phyloP scores from a whole-genome alignment of 495 filamentous ascomycete genomes.

The Lentithecium fluviatile region DNA sequence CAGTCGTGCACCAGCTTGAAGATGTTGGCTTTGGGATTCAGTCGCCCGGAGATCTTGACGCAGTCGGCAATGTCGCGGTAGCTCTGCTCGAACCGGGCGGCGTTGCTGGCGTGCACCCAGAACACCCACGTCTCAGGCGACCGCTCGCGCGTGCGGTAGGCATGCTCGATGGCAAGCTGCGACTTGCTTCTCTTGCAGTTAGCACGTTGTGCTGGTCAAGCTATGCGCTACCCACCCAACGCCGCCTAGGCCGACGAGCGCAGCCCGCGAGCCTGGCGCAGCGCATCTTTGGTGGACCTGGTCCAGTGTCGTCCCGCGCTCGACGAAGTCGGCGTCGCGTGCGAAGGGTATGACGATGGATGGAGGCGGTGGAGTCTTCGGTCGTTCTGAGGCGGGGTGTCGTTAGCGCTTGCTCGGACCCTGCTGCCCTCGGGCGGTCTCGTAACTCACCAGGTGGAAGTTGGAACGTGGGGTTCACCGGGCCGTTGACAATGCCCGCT shows the following conservation, averaged over 20 bases:
- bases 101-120: conserved; percentile 38
- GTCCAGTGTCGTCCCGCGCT: conserved; percentile 42
- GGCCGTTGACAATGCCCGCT: too few species aligned
- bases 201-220: neutral
- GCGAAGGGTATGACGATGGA: conserved; percentile 39
- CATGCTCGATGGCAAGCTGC: conserved; percentile 54
- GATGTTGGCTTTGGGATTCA: too few species aligned
- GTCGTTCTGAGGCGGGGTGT: too few species aligned
- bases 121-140: conserved; percentile 35
- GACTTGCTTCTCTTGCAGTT: conserved; percentile 47
- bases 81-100: conserved; percentile 35
- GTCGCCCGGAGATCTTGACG: too few species aligned
- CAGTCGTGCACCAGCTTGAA: too few species aligned
- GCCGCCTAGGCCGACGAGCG: conserved; percentile 44
- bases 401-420: too few species aligned
- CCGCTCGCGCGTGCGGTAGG: conserved; percentile 42
- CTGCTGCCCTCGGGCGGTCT: too few species aligned
- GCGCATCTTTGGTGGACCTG: conserved; percentile 39
- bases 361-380: conserved; percentile 7
- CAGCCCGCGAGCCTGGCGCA: conserved; percentile 31
- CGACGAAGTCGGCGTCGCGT: conserved; percentile 46
- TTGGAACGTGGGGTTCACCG: too few species aligned
- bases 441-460: too few species aligned
- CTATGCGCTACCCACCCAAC: conserved; percentile 45
- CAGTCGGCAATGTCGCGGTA: conserved; percentile 33